phyloP scores from a whole-genome alignment of 768 basidiomycete species.

The Lepiota venenata region DNA sequence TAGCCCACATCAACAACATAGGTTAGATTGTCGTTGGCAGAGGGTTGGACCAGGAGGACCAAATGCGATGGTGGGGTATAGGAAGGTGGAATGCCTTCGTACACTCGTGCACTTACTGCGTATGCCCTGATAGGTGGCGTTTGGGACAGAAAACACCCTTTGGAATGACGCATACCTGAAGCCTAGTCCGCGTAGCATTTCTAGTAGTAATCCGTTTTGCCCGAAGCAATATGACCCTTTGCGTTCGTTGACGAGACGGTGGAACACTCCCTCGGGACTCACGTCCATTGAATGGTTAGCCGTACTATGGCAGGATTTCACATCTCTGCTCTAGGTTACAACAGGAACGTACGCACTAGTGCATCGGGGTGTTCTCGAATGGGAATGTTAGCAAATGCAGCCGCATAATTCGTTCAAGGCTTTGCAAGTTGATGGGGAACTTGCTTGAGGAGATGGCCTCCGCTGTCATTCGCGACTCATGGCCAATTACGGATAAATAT shows the following conservation, averaged over 20 bases:
- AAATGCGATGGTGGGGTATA: conserved; percentile 22
- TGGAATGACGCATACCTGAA: conserved; percentile 18
- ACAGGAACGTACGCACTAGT: conserved; percentile 27
- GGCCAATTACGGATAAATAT: conserved; percentile 24
- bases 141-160: background rate
- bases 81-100: conserved; percentile 12
- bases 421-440: conserved; percentile 25
- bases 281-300: conserved; percentile 24
- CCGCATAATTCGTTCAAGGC: conserved; percentile 22
- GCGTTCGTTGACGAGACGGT: conserved; percentile 18
- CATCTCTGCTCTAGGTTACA: background rate
- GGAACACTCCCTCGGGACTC: conserved; percentile 19
- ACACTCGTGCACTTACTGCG: conserved; percentile 24
- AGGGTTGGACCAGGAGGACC: conserved; percentile 29
- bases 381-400: conserved; percentile 30
- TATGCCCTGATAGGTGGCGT: conserved; percentile 21
- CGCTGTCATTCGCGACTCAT: conserved; percentile 13
- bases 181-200: conserved; percentile 26
- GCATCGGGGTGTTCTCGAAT: conserved; percentile 36
- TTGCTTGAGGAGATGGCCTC: conserved; percentile 15
- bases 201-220: conserved; percentile 22
- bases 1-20: conserved; percentile 31
- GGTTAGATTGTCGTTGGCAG: conserved; percentile 20
- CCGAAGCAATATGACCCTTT: conserved; percentile 29
- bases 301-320: conserved; percentile 13